Base-by-base conservation (phyloP, 208 protist species). In the Crithidia fasciculata region DNA sequence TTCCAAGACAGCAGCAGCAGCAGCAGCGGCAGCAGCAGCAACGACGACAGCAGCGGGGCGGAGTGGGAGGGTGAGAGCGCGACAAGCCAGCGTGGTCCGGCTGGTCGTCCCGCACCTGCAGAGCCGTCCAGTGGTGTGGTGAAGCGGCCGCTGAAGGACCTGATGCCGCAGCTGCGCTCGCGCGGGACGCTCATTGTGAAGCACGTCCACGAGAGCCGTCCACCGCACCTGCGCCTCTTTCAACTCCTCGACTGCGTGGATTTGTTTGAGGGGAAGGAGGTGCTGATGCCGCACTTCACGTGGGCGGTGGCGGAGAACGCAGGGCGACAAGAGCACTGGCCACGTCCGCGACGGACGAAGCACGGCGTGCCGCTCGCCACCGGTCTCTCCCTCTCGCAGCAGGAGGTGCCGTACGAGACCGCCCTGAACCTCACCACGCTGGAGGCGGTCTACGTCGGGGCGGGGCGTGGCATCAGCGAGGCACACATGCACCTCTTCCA, bases 281-380 rank as follows among this genome's bases (percentile, higher is more conserved):
- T 84, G 47, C 69, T 85, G n/a, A 90, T 89, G 80, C 90, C 90
- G 28, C 87, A 93, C 73, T 68, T 95, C 16, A 79, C 75, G 7
- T 95, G 90, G 90, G 78, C 61, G 2, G 15, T 64, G 2, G 60
- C 69, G 45, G 55, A 70, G 16, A 68, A 43, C 41, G 55, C 36
- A 52, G 39, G 59, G 39, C 41, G 39, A 18, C 54, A 56, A 43
- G 72, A 72, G 15, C 55, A 63, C 12, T 54, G 37, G 19, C 61
- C 56, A 7, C 76, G 56, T 2, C 44, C 55, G 15, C 55, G 36
- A 47, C 18, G 44, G 45, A 45, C 63, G 40, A 53, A 47, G 66
- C 44, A 59, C 4, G 74, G 68, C 9, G 67, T 50, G 5, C 61
- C 68, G 28, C 74, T 81, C 53, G 69, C 80, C n/a, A 81, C 80